phyloP scores from a whole-genome alignment of 1,284 basidiomycete species.

The Marasmius oreades region DNA sequence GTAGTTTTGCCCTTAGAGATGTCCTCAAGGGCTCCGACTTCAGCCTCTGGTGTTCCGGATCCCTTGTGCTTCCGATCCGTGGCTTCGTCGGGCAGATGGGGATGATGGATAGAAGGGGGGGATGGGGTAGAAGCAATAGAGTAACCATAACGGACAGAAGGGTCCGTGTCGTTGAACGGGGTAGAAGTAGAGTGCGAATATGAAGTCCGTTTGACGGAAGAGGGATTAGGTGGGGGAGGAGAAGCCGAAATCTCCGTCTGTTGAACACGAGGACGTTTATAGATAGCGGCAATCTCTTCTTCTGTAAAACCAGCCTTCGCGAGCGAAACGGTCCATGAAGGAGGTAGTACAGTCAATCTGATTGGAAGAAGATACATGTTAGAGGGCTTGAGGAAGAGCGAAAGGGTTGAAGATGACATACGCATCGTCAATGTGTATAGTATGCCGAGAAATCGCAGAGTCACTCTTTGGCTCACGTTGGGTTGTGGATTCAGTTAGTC shows the following conservation, averaged over 20 bases:
- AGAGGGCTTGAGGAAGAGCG: slow-evolving; percentile 5
- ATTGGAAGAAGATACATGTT: slow-evolving; percentile 1
- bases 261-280: slow-evolving; percentile 33
- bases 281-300: slow-evolving; percentile 64
- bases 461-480: neutral
- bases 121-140: too few species aligned
- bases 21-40: too few species aligned
- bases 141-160: too few species aligned
- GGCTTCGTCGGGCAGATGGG: too few species aligned
- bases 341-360: slow-evolving; percentile 67
- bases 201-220: too few species aligned
- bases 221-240: neutral
- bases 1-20: too few species aligned
- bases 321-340: slow-evolving; percentile 64
- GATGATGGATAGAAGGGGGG: too few species aligned
- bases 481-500: neutral
- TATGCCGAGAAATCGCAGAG: slow-evolving; percentile 44
- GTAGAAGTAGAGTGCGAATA: too few species aligned
- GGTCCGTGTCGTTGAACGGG: too few species aligned
- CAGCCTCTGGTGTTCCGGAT: too few species aligned
- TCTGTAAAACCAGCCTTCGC: slow-evolving; percentile 57
- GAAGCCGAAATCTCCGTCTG: neutral
- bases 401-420: slow-evolving; percentile 21
- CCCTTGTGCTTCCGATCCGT: too few species aligned
- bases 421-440: slow-evolving; percentile 77